These are phyloP conservation scores for Acer campestre DNA, from an alignment of 345 rosid species.

Conservation along the genomic window DNA sequence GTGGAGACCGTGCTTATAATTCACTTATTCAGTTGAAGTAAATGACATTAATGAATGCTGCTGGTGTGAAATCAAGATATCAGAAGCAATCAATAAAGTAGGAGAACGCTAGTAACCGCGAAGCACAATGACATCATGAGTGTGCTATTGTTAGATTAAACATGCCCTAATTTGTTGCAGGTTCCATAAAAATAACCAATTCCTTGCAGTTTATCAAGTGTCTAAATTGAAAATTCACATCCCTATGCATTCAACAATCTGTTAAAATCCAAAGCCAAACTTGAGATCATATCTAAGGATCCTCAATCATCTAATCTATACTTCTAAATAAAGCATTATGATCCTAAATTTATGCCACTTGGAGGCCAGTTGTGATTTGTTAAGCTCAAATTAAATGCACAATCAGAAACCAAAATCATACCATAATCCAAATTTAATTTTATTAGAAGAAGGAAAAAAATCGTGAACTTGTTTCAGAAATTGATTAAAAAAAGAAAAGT, in stretches of 20 bases:
- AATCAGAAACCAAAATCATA: not conserved
- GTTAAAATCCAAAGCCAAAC: constrained; percentile 5
- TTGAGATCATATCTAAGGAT: not conserved
- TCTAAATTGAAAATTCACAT: not conserved
- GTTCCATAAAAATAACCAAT: not conserved
- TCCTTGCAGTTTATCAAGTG: not conserved
- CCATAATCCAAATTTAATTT: not conserved
- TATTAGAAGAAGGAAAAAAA: not conserved
- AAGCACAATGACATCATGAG: not conserved
- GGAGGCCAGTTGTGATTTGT: no score
- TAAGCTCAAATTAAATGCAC: not conserved
- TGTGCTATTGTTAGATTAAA: not conserved
- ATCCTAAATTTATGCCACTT: not conserved
- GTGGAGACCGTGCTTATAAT: not conserved
- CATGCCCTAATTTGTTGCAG: not conserved
- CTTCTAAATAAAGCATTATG: not conserved
- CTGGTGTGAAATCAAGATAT: not conserved
- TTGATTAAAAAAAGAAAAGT: not conserved
- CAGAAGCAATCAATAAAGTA: not conserved
- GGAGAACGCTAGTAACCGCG: not conserved
- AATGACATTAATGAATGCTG: not conserved
- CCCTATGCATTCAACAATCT: not conserved
- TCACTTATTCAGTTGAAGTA: not conserved
- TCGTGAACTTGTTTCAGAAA: not conserved
- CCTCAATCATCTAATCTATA: not conserved